These are phyloP conservation scores for Fusarium mundagurra DNA, from an alignment of 2,329 filamentous ascomycete species.

Conservation along the genomic window DNA sequence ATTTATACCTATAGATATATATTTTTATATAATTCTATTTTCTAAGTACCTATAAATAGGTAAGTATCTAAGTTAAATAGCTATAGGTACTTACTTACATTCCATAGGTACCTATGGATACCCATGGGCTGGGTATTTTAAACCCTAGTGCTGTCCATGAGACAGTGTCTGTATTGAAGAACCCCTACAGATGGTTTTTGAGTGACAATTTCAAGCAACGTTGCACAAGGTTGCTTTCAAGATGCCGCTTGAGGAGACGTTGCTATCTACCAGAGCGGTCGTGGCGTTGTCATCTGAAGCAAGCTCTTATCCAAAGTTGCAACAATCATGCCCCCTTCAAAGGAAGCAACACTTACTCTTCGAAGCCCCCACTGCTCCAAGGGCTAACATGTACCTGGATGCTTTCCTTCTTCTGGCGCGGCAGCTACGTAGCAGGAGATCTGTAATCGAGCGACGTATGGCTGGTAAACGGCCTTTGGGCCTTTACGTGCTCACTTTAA, in stretches of 20 bases:
- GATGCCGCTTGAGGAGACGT: accelerated
- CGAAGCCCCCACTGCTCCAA: too few relatives aligned
- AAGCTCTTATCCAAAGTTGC: background rate
- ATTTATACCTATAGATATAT: too few relatives aligned
- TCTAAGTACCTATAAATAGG: too few relatives aligned
- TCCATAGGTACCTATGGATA: too few relatives aligned
- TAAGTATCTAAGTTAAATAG: too few relatives aligned
- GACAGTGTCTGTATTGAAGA: accelerated
- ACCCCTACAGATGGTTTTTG: background rate
- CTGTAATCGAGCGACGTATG: background rate
- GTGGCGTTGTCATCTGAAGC: too few relatives aligned
- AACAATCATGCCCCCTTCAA: accelerated
- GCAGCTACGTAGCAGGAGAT: too few relatives aligned
- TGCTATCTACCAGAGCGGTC: accelerated
- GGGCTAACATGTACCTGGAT: too few relatives aligned
- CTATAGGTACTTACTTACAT: too few relatives aligned
- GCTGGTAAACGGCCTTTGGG: background rate
- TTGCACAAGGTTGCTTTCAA: background rate
- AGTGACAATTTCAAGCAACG: accelerated
- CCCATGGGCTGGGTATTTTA: too few relatives aligned
- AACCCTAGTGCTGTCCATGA: background rate
- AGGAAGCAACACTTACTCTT: background rate
- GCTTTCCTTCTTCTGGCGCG: background rate
- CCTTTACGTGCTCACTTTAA: accelerated
- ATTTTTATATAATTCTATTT: too few relatives aligned